Evolutionary conservation across 179 eudicot species (phyloP), one percentile per base, ranked within the genome.

Genomic region (Silene vulgaris): DNA sequence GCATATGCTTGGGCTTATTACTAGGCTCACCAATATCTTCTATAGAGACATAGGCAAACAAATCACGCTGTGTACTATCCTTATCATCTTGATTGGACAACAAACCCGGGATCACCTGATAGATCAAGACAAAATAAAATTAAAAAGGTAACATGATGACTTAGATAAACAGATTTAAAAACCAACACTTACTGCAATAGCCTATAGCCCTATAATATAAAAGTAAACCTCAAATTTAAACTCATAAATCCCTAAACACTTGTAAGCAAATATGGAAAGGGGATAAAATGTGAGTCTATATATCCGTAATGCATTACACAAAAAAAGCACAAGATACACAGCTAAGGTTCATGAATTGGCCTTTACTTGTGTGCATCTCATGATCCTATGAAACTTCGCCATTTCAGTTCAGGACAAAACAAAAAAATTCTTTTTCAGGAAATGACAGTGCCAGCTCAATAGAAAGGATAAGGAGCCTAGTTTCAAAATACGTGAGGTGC

Each of bases 71-170:
- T 79, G 88, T 92, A 65, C 65, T 75, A 43, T 74, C 78, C 30
- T 74, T 74, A 50, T 79, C 88, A 2, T 67, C 78, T 57, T 74
- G 80, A 69, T 74, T 81, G 60, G 78, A 59, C 16, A 76, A 69
- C 74, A 92, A 75, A 59, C 85, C 69, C n/a, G 97, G 98, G 82
- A 94, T 89, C 75, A 90, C 92, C 98, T 93, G 89, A 67, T 75
- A 72, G 65, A 73, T 45, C 12, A 59, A 35, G 66, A 71, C 60
- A n/a, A 59, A 5, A 17, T 21, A 59, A 19, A 57, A 21, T 11
- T 12, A 35, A 64, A 0, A 76, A 26, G 12, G 26, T 4, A 26
- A 61, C 1, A 17, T 48, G 8, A 8, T 48, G 50, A 29, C 3
- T 65, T 13, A 30, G 7, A 65, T 23, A 37, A 30, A 16, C 16